These are phyloP conservation scores for Cymbidium sinense DNA, from an alignment of 106 monocot genomes.

Conservation along the genomic window DNA sequence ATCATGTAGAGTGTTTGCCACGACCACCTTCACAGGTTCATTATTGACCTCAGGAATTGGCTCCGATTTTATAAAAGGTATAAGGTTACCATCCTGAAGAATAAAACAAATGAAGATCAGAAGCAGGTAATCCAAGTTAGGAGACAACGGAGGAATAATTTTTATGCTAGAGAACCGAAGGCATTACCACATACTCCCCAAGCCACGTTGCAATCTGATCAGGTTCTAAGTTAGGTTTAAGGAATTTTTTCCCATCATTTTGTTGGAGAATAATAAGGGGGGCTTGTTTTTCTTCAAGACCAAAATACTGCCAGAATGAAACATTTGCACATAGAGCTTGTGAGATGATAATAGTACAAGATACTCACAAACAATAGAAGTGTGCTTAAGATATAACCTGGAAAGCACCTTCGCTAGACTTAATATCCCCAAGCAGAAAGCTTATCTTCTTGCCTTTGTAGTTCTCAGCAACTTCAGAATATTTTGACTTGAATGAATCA, in stretches of 20 bases:
- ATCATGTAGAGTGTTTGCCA: conserved; percentile 64
- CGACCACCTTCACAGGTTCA: conserved; percentile 88
- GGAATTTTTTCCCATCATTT: conserved; percentile 55
- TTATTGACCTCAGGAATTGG: conserved; percentile 83
- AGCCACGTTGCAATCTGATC: conserved; percentile 62
- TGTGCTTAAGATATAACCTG: conserved; percentile 41
- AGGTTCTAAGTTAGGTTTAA: conserved; percentile 59
- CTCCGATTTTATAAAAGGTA: conserved; percentile 70
- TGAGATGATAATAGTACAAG: conserved; percentile 5
- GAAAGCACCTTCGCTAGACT: conserved; percentile 64
- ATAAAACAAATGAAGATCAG: background rate
- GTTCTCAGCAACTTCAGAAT: conserved; percentile 40
- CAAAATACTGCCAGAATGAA: conserved; percentile 59
- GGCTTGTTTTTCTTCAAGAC: conserved; percentile 58
- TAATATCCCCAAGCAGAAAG: conserved; percentile 83
- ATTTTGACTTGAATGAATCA: conserved; percentile 62
- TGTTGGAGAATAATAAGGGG: conserved; percentile 68
- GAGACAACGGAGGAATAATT: background rate
- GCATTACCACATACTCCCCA: conserved; percentile 51
- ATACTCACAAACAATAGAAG: background rate
- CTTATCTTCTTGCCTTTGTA: conserved; percentile 52
- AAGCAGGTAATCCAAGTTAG: background rate
- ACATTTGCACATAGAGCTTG: conserved; percentile 8
- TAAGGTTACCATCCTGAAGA: conserved; percentile 66
- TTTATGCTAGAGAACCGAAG: background rate